A percentile compares a stretch with the other conserved stretches of the same genome.
Evolutionary conservation across 2,329 filamentous ascomycete genomes (phyloP).

Genomic region (Beauveria brongniartii): DNA sequence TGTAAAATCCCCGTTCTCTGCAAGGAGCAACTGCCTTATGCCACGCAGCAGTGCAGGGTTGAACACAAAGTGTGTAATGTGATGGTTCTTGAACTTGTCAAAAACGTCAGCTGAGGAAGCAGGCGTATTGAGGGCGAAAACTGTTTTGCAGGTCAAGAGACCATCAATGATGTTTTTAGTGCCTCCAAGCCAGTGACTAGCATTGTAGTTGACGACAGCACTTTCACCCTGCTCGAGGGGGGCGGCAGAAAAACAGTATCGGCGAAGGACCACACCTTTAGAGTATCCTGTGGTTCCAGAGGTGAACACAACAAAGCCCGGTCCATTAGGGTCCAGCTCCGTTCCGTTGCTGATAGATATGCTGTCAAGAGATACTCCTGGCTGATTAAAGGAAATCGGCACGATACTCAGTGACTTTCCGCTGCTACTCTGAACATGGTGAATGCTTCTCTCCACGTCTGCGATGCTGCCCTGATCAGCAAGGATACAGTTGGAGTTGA

Average conservation of each 20-base stretch:
- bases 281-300: slow-evolving; percentile 70
- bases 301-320: slow-evolving; percentile 33
- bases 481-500: slow-evolving; percentile 12
- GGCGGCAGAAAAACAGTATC: slow-evolving; percentile 1
- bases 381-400: neutral
- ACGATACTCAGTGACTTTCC: neutral
- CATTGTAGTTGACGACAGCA: slow-evolving; percentile 14
- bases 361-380: neutral
- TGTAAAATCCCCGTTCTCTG: neutral
- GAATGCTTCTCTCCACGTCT: neutral
- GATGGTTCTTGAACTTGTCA: slow-evolving; percentile 10
- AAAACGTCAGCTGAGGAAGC: slow-evolving; percentile 10
- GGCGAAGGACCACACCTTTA: slow-evolving; percentile 61
- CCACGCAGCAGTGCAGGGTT: slow-evolving; percentile 13
- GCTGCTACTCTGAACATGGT: neutral
- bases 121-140: slow-evolving; percentile 12
- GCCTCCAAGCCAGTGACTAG: slow-evolving; percentile 17
- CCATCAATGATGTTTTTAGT: slow-evolving; percentile 9
- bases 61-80: slow-evolving; percentile 12
- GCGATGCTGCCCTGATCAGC: neutral
- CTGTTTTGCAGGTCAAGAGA: slow-evolving; percentile 12
- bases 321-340: slow-evolving; percentile 10
- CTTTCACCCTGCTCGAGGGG: neutral
- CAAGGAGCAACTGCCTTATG: slow-evolving; percentile 13
- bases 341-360: slow-evolving; percentile 12